Evolutionary conservation across 352 stramenopile genomes (phyloP), one percentile per base, ranked within the genome.

Genomic region (Pythium pyrilobum): DNA sequence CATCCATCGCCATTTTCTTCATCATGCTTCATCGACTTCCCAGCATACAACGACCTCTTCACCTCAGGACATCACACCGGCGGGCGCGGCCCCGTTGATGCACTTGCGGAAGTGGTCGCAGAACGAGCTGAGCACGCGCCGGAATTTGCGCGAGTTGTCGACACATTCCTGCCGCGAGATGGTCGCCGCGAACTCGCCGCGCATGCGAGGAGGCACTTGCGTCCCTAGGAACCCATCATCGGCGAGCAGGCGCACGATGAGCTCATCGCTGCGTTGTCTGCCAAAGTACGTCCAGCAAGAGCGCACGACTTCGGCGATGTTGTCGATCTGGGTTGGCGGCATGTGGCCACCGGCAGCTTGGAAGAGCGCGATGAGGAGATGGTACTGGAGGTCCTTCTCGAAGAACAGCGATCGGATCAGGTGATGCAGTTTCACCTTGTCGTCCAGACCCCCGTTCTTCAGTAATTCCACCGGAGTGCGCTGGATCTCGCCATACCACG

Each of bases 61-160:
- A 15, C 34, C 25, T 59, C 41, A 70, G 18, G 59, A 69, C 37
- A 44, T 46, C 24, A 62, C 45, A 16, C 56, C 46, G 3, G 63
- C 37, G 3, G 66, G 15, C 8, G 36, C 23, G 4, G 42, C 23
- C n/a, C 28, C 44, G 12, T 33, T 69, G 28, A 87, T 49, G 13
- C 64, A 78, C 62, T 82, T 81, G 43, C 78, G 78, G 50, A 89
- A 89, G 51, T 92, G 81, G 40, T 86, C 77, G 56, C 81, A 92
- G 52, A 92, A 92, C 31, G 78, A 66, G 28, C 68, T 77, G 13
- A 92, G 59, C 23, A 88, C 78, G 29, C 81, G 81, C 36, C 82
- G 85, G 44, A 91, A 91, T 52, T 91, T 91, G 63, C 78, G 78
- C 49, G 78, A 66, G 48, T 92, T 88, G 53, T 89, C 77, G 16